Base-by-base conservation (phyloP, 169 alveolate species). In the Cryptosporidium tyzzeri region DNA sequence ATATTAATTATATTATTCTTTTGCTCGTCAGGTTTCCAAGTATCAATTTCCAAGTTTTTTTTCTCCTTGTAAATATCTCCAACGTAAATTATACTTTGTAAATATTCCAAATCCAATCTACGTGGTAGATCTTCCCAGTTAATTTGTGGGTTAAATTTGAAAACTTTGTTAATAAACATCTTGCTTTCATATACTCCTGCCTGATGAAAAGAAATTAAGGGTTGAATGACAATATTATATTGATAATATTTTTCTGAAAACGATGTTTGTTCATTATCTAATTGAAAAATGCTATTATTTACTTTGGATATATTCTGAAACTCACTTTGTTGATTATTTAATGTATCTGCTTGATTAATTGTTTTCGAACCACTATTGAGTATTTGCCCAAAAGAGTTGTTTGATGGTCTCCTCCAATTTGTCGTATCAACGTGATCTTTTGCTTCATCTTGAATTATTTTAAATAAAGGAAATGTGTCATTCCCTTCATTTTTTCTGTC, bases 101-200 rank as follows among this genome's bases (percentile, higher is more conserved):
- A 50, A 39, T 45, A 80, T 80, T 37, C 75, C 14, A 80, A 26
- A 62, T 80, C 67, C 41, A 80, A 41, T 26, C 65, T 26, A 8
- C 44, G 37, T n/a, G 71, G 69, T 18, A 80, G 41, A 48, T 59
- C 35, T 5, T 80, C 89, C 89, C 89, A 80, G 26, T 80, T 29
- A 44, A 61, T 39, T 7, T 45, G 33, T 39, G 74, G 80, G 18
- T 6, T 29, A n/a, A 37, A 10, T 62, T 59, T 33, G 33, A 62
- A 80, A 31, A 80, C 62, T 80, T 80, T 65, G 45, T 61, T 31
- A 41, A 41, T 62, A 65, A 62, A 80, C 9, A 80, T 65, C 37
- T 48, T 50, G 23, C 89, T 80, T 33, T 80, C 89, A 62, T 80
- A 80, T 18, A 80, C 75, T n/a, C 89, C 89, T 2, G 41, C 89